phyloP scores from a whole-genome alignment of 2,329 filamentous ascomycete species.

The Verticillium nonalfalfae region DNA sequence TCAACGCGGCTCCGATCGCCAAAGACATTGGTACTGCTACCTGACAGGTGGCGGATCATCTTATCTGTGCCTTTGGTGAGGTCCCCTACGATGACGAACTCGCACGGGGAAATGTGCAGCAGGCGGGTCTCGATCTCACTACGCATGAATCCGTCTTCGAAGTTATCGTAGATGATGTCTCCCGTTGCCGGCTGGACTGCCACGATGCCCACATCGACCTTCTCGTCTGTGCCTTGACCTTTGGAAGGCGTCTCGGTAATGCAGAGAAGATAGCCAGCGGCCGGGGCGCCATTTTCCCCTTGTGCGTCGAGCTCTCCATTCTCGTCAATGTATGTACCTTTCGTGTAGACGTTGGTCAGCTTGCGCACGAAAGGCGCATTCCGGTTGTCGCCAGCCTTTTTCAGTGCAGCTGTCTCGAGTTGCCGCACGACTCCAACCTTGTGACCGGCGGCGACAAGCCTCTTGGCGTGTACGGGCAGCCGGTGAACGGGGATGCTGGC shows the following conservation, averaged over 20 bases:
- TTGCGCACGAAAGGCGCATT: conserved; percentile 89
- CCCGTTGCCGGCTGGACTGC: conserved; percentile 94
- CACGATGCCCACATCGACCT: conserved; percentile 83
- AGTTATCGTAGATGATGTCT: conserved; percentile 91
- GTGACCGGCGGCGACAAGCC: conserved; percentile 84
- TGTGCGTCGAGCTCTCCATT: conserved; percentile 66
- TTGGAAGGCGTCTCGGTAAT: conserved; percentile 81
- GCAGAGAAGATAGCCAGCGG: conserved; percentile 86
- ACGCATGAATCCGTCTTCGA: conserved; percentile 96
- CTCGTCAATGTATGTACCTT: conserved; percentile 96
- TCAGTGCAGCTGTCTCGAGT: conserved; percentile 89
- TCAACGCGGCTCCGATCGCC: conserved; percentile 87
- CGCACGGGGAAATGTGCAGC: conserved; percentile 90
- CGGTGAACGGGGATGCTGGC: conserved; percentile 93
- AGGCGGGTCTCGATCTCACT: conserved; percentile 94
- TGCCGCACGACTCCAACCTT: conserved; percentile 96
- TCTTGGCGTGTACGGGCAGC: conserved; percentile 87
- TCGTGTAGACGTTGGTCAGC: conserved; percentile 94
- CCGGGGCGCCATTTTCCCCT: conserved; percentile 41
- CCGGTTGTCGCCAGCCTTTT: conserved; percentile 90
- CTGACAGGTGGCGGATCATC: conserved; percentile 81
- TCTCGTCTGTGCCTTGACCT: conserved; percentile 79
- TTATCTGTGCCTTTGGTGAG: conserved; percentile 90
- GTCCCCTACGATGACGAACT: conserved; percentile 88
- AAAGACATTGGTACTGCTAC: conserved; percentile 85